Base-by-base conservation (phyloP, 345 rosid species). In the Syzygium oleosum region DNA sequence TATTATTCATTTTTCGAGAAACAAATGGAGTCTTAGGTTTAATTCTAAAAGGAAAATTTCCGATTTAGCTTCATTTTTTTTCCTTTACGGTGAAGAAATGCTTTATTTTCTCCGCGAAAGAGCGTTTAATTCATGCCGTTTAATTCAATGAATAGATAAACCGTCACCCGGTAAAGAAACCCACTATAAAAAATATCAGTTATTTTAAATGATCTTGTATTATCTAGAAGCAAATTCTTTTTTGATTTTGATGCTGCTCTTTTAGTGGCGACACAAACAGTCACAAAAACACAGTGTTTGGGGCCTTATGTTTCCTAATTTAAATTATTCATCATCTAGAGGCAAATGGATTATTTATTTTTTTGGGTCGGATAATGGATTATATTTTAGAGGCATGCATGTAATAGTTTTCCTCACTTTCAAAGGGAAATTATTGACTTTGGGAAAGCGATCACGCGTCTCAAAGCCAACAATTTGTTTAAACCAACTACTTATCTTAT, bases 211-310 rank as follows among this genome's bases (percentile, higher is more conserved):
- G 41, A 29, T 63, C 21, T 29, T 63, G 1, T 29, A 63, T 63
- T 63, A 63, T 63, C 77, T 7, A 29, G 77, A 29, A 10, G 77
- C 77, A 29, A 15, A 7, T 65, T 16, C 21, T 63, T 63, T 63
- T 63, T 65, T 1, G 9, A n/a, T 29, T 29, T 65, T 29, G 77
- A 65, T 65, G 31, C 0, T 2, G 22, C 7, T 29, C 77, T 34
- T 65, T 5, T 65, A 15, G 0, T 61, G 73, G 73, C 19, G 14
- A 61, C 3, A n/a, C 0, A 15, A n/a, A n/a, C 3, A 13, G 38
- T 6, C 73, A 63, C 21, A 63, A 7, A n/a, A 63, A 3, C 0
- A 27, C 12, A n/a, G 65, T 25, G 65, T 59, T 59, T 59, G 27
- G 12, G 65, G 27, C 65, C 65, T 25, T 59, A 59, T 27, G 27